Conservation (phyloP, 345 rosid genomes). For the Bretschneidera sinensis region DNA sequence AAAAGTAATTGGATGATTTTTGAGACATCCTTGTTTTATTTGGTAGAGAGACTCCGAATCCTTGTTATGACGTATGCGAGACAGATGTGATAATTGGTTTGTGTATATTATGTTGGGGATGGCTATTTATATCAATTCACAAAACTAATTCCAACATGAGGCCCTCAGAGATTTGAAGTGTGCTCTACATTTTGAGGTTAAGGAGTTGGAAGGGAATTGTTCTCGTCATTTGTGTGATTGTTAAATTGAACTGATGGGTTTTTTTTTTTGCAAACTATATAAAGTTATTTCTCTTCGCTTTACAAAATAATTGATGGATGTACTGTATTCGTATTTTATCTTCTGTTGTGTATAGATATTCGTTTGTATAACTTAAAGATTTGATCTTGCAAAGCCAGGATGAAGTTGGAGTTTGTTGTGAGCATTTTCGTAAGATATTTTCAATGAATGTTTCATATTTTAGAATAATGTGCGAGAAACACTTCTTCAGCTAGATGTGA, state of each 20-base stretch:
- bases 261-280: background rate
- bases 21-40: constrained; percentile 16
- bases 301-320: background rate
- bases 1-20: constrained; percentile 34
- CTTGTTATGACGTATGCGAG: constrained; percentile 7
- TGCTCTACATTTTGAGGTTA: background rate
- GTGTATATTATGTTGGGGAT: constrained; percentile 36
- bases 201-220: background rate
- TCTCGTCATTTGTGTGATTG: background rate
- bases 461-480: no score
- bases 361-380: no score
- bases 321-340: background rate
- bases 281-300: background rate
- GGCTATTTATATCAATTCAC: background rate
- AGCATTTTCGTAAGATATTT: no score
- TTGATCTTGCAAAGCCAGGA: no score
- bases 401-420: no score
- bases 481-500: no score
- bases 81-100: constrained; percentile 24
- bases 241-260: background rate
- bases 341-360: no score
- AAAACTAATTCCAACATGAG: background rate
- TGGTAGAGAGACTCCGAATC: constrained; percentile 16
- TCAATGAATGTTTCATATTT: no score
- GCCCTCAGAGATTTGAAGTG: background rate